Percentiles rank a stretch among this genome's conserved stretches.
phyloP scores from a whole-genome alignment of 2,329 filamentous ascomycete species.

The Graphium sp. region DNA sequence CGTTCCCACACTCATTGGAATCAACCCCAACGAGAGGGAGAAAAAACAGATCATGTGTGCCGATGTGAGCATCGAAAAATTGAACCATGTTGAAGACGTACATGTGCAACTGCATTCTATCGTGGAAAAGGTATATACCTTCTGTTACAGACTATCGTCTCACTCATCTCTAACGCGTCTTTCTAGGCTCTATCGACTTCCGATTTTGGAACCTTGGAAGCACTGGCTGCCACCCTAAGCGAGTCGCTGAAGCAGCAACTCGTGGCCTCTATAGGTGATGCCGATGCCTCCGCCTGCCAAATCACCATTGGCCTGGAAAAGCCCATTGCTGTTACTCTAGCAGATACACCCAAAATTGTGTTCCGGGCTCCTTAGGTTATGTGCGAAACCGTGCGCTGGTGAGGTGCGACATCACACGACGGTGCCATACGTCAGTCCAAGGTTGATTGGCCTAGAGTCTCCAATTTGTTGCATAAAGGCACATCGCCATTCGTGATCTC shows the following conservation, averaged over 20 bases:
- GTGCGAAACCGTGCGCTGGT: too few relatives aligned
- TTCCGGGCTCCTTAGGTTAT: not conserved
- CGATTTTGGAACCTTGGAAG: conserved; percentile 46
- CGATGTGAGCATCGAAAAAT: conserved; percentile 43
- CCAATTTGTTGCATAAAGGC: conserved; percentile 35
- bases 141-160: too few relatives aligned
- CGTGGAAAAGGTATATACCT: conserved; percentile 31
- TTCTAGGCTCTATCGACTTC: conserved; percentile 38
- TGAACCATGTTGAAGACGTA: conserved; percentile 25
- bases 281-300: conserved; percentile 19
- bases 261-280: conserved; percentile 4
- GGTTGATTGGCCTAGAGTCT: too few relatives aligned
- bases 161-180: too few relatives aligned
- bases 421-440: too few relatives aligned
- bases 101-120: conserved; percentile 40
- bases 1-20: conserved; percentile 52
- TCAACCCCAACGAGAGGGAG: conserved; percentile 53
- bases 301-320: conserved; percentile 51
- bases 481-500: conserved; percentile 60
- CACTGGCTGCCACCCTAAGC: conserved; percentile 32
- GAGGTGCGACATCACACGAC: too few relatives aligned
- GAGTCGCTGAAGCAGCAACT: conserved; percentile 27
- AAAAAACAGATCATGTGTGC: conserved; percentile 50
- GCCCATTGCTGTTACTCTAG: conserved; percentile 56
- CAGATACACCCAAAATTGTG: conserved; percentile 55